Base-by-base conservation (phyloP, 257 asterid species). In the Penstemon davidsonii region DNA sequence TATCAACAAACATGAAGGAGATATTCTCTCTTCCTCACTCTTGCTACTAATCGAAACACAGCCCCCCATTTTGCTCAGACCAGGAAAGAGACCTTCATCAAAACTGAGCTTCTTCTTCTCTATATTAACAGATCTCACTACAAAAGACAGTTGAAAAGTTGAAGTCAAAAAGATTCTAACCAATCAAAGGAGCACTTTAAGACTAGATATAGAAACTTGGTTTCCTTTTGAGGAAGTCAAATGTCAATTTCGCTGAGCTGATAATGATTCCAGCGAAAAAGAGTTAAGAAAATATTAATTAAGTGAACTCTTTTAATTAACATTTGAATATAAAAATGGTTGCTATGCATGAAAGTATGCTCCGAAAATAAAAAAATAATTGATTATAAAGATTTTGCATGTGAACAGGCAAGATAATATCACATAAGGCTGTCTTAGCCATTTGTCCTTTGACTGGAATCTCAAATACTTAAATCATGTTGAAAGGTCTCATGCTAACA, bases 61-160 rank as follows among this genome's bases (percentile, higher is more conserved):
- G 79, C 97, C 86, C 68, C 99, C 99, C 97, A 93, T 93, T 76
- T 69, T 66, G 73, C 76, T 88, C 85, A 88, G 69, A 67, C 72
- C 75, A 57, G 56, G 79, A 78, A 78, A 75, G 56, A 62, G 69
- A 82, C 62, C 96, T 87, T 87, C 80, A 64, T 46, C 65, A 51
- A 60, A 69, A 53, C 62, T 60, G 71, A 19, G 61, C 62, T 72
- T 58, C 76, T 74, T 71, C 76, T 75, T 44, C 50, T 52, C 51
- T 10, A 37, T 33, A 72, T 44, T 62, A 72, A 73, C 75, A 58
- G 73, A 77, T 68, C 82, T 71, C 65, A 57, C 40, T 55, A 40
- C 25, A 60, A 78, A 68, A 60, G 69, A 73, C 64, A 57, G 68
- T 67, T 18, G 72, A 62, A 51, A 25, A 25, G 33, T 25, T 25